phyloP scores from a whole-genome alignment of 2,329 filamentous ascomycete genomes.

The Trichophyton mentagrophytes region DNA sequence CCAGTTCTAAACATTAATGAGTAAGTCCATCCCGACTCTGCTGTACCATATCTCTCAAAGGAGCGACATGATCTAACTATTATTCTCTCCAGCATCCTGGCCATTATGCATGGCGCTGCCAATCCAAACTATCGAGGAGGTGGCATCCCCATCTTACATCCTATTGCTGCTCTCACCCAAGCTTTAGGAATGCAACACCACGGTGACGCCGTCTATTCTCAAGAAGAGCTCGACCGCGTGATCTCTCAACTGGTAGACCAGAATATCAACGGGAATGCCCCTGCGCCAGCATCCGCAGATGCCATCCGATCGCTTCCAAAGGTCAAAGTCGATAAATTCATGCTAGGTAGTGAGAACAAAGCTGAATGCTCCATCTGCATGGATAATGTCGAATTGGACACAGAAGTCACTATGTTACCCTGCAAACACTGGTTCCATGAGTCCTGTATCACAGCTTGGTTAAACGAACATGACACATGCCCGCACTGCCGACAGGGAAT shows the following conservation, averaged over 20 bases:
- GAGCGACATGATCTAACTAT: neutral
- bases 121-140: neutral
- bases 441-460: slow-evolving; percentile 67
- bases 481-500: slow-evolving; percentile 44
- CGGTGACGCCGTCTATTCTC: slow-evolving; percentile 64
- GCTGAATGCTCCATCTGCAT: slow-evolving; percentile 92
- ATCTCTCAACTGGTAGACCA: slow-evolving; percentile 82
- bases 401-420: slow-evolving; percentile 63
- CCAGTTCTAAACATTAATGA: slow-evolving; percentile 37
- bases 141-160: neutral
- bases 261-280: slow-evolving; percentile 58
- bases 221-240: slow-evolving; percentile 81
- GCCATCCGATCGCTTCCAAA: slow-evolving; percentile 64
- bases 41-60: neutral
- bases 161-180: slow-evolving; percentile 7
- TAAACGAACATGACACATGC: slow-evolving; percentile 84
- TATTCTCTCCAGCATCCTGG: neutral
- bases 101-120: neutral
- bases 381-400: slow-evolving; percentile 61
- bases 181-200: slow-evolving; percentile 8
- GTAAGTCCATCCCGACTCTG: slow-evolving; percentile 24
- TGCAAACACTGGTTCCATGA: slow-evolving; percentile 94
- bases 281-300: slow-evolving; percentile 63
- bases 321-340: slow-evolving; percentile 54
- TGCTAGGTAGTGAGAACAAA: slow-evolving; percentile 55